phyloP scores from a whole-genome alignment of 305 asterid genomes.

The Solanum hybrid region DNA sequence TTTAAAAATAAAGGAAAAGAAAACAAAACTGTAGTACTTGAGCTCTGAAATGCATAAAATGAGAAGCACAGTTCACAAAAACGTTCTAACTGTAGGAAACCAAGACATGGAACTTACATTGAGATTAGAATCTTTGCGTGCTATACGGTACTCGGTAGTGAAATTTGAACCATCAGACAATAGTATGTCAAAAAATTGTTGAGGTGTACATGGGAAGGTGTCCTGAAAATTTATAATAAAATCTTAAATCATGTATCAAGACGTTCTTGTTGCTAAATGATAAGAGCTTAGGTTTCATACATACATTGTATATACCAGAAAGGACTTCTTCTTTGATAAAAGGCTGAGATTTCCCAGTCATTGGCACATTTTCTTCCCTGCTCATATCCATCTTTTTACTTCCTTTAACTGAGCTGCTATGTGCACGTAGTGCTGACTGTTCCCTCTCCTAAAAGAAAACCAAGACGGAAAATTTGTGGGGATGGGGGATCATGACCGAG shows the following conservation, averaged over 20 bases:
- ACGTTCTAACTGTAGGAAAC: background rate
- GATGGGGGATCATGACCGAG: background rate
- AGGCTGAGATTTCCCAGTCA: conserved; percentile 43
- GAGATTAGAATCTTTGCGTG: conserved; percentile 72
- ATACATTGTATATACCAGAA: conserved; percentile 51
- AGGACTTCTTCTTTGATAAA: conserved; percentile 83
- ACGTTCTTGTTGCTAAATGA: background rate
- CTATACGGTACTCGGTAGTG: conserved; percentile 56
- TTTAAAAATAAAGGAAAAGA: too few species aligned
- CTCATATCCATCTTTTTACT: conserved; percentile 27
- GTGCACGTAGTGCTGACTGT: conserved; percentile 52
- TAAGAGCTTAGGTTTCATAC: conserved; percentile 5
- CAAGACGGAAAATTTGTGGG: conserved; percentile 3
- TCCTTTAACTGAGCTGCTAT: conserved; percentile 47
- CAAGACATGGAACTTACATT: conserved; percentile 35
- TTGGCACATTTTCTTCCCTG: conserved; percentile 36
- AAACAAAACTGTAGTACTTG: background rate
- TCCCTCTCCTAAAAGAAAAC: conserved; percentile 44
- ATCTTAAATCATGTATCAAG: background rate
- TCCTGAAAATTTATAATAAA: conserved; percentile 40
- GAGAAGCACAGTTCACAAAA: background rate
- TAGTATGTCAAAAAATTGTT: conserved; percentile 62
- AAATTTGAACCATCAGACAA: conserved; percentile 73
- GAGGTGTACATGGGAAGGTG: conserved; percentile 73
- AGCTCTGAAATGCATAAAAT: background rate